phyloP scores from a whole-genome alignment of 2,329 filamentous ascomycete species.

The Colletotrichum orbiculare region DNA sequence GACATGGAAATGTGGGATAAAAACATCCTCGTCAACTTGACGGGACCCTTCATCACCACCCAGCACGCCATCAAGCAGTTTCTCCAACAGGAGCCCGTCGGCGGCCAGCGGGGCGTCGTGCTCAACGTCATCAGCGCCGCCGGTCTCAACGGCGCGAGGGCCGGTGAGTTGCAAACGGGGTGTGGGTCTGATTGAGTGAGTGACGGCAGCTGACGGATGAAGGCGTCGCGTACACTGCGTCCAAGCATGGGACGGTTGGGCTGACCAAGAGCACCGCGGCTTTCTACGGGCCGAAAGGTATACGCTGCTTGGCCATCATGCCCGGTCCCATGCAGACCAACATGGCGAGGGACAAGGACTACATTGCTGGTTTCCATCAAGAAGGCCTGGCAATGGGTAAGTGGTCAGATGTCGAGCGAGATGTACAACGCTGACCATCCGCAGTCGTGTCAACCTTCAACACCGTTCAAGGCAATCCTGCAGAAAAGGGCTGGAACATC shows the following conservation, averaged over 20 bases:
- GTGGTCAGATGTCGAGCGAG: neutral
- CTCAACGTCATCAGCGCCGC: constrained; percentile 38
- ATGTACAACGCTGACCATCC: too few relatives aligned
- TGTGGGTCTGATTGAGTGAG: neutral
- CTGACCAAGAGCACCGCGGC: constrained; percentile 68
- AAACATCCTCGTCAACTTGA: constrained; percentile 67
- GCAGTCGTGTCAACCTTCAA: constrained; percentile 21
- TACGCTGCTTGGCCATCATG: constrained; percentile 50
- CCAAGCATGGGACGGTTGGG: constrained; percentile 64
- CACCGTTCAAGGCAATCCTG: constrained; percentile 8
- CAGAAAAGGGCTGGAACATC: constrained; percentile 18
- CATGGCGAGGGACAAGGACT: constrained; percentile 46
- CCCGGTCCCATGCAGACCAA: constrained; percentile 68
- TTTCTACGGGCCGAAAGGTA: constrained; percentile 64
- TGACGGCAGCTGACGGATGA: neutral
- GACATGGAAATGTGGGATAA: constrained; percentile 61
- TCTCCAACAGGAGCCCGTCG: constrained; percentile 48
- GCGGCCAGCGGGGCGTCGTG: constrained; percentile 38
- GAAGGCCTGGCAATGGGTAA: constrained; percentile 14
- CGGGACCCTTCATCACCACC: constrained; percentile 63
- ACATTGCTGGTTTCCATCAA: constrained; percentile 10
- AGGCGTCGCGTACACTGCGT: constrained; percentile 62
- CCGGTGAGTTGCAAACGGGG: neutral
- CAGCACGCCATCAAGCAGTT: constrained; percentile 62
- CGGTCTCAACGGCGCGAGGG: constrained; percentile 7